Evolutionary conservation across 1,139 yeast species (phyloP), one percentile per base, ranked within the genome.

Genomic region (Candida sojae): DNA sequence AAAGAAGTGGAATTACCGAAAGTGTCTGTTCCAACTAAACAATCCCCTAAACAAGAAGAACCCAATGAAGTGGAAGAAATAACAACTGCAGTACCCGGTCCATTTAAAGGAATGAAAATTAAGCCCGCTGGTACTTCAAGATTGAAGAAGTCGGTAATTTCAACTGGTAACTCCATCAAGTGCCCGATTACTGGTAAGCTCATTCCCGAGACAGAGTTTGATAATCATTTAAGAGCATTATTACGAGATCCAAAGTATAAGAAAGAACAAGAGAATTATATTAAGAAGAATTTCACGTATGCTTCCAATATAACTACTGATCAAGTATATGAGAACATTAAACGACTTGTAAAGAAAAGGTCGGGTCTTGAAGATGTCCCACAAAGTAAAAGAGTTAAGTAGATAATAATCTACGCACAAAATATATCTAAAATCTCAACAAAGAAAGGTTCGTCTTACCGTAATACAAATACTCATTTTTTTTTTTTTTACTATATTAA

Each of bases 161-260:
- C 53, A 13, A 30, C 52, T 1, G 81, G 73, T 50, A 64, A 67
- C 23, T 57, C 69, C 44, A 76, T 88, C 44, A 76, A 75, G 57
- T 87, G 97, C 62, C 95, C 96, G 33, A 70, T 89, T 48, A 86
- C 96, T 0, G 84, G 84, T 1, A 79, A 83, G 56, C 61, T 78
- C 59, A 79, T 92, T 4, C 87, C 92, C 0, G 95, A 88, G 57
- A 75, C 77, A 47, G 73, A 85, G 53, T 89, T 88, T 61, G 90
- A 86, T 54, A 80, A 77, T 54, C 97, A 92, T 64, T 72, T 91
- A 54, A 79, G 82, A 49, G 79, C 83, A n/a, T 70, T 88, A 48
- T 71, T 89, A 42, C 70, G 93, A 46, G 96, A 92, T 64, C 96
- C 97, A 2, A 74, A 81, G 53, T 89, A 88, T 69, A 78, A 83